Percentiles rank a stretch among this genome's conserved stretches.
phyloP scores from a whole-genome alignment of 75 land plant species.

The Gnetum montanum region DNA sequence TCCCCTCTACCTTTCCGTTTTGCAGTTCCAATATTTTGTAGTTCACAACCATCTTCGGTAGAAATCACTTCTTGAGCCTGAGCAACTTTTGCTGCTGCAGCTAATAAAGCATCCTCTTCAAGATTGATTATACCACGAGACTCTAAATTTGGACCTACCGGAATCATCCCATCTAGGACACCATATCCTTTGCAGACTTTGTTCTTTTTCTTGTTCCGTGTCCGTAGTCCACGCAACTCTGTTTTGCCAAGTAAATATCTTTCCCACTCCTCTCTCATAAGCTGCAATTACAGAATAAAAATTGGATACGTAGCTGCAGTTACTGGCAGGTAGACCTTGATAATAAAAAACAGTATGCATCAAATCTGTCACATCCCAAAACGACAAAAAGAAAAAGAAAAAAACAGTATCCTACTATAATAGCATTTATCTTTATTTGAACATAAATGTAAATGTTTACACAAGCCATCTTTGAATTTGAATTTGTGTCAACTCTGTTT shows the following conservation, averaged over 20 bases:
- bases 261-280: constrained; percentile 92
- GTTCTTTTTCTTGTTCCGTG: constrained; percentile 27
- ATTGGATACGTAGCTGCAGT: too few relatives aligned
- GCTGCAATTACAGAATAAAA: constrained; percentile 37
- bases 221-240: constrained; percentile 54
- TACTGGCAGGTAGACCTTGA: too few relatives aligned
- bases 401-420: too few relatives aligned
- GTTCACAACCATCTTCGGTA: constrained; percentile 15
- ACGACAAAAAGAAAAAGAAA: too few relatives aligned
- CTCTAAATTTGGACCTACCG: constrained; percentile 26
- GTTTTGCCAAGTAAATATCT: constrained; percentile 79
- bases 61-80: constrained; percentile 29
- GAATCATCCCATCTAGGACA: constrained; percentile 47
- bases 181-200: constrained; percentile 68
- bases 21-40: constrained; percentile 9
- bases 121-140: constrained; percentile 28
- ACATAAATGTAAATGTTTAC: too few relatives aligned
- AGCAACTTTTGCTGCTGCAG: constrained; percentile 69
- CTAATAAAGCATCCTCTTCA: constrained; percentile 82
- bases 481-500: too few relatives aligned
- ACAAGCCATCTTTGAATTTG: too few relatives aligned
- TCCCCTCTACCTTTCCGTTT: constrained; percentile 35
- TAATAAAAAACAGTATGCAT: too few relatives aligned
- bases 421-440: too few relatives aligned
- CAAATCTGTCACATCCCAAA: too few relatives aligned